Conservation (phyloP, 176 grass and related monocot species). For the Raddia guianensis region DNA sequence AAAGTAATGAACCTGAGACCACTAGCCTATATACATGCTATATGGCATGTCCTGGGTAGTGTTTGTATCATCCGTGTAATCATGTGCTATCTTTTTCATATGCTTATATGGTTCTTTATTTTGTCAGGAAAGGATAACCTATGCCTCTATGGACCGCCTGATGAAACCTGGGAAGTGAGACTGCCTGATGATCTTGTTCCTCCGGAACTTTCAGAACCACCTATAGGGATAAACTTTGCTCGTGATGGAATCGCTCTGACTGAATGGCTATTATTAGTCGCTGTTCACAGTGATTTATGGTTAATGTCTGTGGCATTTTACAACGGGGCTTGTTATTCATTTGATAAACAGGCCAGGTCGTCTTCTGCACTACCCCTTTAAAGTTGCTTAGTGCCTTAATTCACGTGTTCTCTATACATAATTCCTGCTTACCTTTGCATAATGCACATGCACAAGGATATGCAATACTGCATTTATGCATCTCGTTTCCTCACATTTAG, state of each 20-base stretch:
- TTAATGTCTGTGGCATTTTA: slow-evolving; percentile 70
- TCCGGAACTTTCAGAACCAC: slow-evolving; percentile 71
- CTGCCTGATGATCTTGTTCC: slow-evolving; percentile 65
- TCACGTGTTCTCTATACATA: background rate
- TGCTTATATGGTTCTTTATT: background rate
- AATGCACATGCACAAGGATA: background rate
- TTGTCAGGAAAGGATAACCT: slow-evolving; percentile 73
- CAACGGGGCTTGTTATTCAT: slow-evolving; percentile 55
- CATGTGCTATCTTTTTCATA: too few relatives aligned
- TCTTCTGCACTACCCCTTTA: background rate
- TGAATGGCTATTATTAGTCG: slow-evolving; percentile 68
- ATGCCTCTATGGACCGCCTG: slow-evolving; percentile 64
- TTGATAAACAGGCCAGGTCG: slow-evolving; percentile 69
- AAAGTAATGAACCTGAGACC: too few relatives aligned
- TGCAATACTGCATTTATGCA: background rate
- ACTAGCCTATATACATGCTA: too few relatives aligned
- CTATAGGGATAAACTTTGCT: slow-evolving; percentile 81
- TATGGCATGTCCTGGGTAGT: too few relatives aligned
- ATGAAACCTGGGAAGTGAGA: slow-evolving; percentile 68
- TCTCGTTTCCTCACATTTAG: background rate
- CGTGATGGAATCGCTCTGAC: slow-evolving; percentile 55
- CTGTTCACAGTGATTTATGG: slow-evolving; percentile 85
- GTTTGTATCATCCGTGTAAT: too few relatives aligned
- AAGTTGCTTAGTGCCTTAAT: background rate
- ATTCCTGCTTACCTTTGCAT: background rate